Base-by-base conservation (phyloP, 192 early-diverging fungal genomes). In the Coemansia sp. region DNA sequence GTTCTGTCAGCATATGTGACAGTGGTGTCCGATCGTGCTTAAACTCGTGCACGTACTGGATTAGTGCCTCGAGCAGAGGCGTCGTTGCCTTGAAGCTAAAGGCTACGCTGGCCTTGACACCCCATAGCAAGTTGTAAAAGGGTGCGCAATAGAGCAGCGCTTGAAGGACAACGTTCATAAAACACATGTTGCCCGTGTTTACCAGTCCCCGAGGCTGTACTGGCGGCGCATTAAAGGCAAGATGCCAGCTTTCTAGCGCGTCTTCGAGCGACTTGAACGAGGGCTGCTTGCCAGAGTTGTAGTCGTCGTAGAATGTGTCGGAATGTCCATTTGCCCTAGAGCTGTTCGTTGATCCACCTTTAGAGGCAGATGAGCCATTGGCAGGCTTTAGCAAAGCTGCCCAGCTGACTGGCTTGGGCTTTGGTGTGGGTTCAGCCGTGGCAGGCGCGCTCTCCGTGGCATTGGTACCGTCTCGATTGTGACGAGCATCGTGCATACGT, bases 131-230 rank as follows among this genome's bases (percentile, higher is more conserved):
- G 72, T 94, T 94, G 86, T 91, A 96, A 70, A 99, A 96, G 23
- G 95, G 97, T 43, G 89, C 84, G 71, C 93, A 96, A 76, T 98
- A 92, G 14, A 95, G 68, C 39, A 99, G 86, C 5, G 97, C 92
- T 85, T 99, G 98, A 40, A 99, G 73, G 61, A 97, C 92, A 43
- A 92, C 93, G 74, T 98, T 99, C 92, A 98, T 94, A 73, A 96
- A 99, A 82, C 98, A 99, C 86, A 92, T 96, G 80, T 99, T 99
- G 35, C 96, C 97, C 57, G 88, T 93, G 77, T 99, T 99, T 60
- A 96, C 89, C 42, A 99, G 86, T 3, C 98, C 98, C 32, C 97
- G 89, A 14, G 97, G 96, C 64, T 90, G 86, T 39, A 92, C 73
- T 33, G 87, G 66, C n/a, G 77, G 64, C 42, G 75, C 37, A 50